Base-by-base conservation (phyloP, 139 green algal genomes). In the Volvox reticuliferus region DNA sequence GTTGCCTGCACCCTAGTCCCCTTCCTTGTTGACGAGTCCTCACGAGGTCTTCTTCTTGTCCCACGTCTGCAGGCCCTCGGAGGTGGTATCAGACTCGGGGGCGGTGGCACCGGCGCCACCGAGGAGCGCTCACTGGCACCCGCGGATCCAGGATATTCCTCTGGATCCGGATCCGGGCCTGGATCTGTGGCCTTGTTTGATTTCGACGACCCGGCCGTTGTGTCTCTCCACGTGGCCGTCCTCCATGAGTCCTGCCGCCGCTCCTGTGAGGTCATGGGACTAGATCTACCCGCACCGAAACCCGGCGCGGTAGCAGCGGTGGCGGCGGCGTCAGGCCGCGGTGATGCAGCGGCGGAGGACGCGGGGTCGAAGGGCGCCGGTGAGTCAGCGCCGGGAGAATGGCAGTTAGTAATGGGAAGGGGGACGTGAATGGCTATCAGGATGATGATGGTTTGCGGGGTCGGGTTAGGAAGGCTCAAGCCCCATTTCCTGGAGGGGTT, bases 231-330 rank as follows among this genome's bases (percentile, higher is more conserved):
- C 14, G 88, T 95, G 33, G 76, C 87, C 89, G 82, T 69, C 16
- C 92, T 98, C 88, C 97, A 98, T 85, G 69, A 44, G 22, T 30
- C 82, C 88, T 98, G 88, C 94, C 94, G 17, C 36, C 21, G 28
- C 26, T 80, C n/a, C 24, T 89, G 83, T 24, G 67, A 89, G 18
- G 1, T 28, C 6, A 69, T 69, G 83, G 67, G 36, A 1, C 26
- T 89, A 33, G 83, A 89, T 22, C 83, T 89, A 37, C 83, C 83
- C 0, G 1, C 67, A 36, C 83, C 35, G 35, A 50, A 62, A 26
- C 36, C 26, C 18, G 67, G 26, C 35, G 32, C 19, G 28, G 79
- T 44, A 24, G 79, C 37, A 36, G 79, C 20, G 36, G 22, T 26
- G 18, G 79, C 79, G 50, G 79, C 79, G 79, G 79, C 79, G 16